These are phyloP conservation scores for Euphorbia peplus DNA, from an alignment of 345 rosid genomes.

Conservation along the genomic window DNA sequence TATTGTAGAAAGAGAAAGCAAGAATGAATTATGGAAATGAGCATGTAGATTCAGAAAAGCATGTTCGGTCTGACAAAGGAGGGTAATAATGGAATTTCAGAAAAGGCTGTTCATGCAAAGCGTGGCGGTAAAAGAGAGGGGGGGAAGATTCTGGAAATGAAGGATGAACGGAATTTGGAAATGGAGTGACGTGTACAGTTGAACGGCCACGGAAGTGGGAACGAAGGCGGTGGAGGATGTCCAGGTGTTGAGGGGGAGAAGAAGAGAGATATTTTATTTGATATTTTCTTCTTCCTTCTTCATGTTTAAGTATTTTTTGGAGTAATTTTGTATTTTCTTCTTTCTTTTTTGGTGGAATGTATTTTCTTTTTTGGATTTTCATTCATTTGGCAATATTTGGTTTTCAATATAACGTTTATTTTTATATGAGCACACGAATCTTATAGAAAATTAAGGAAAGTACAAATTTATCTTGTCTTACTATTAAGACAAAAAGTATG, in stretches of 20 bases:
- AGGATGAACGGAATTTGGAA: neutral
- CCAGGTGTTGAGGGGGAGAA: neutral
- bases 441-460: too few relatives aligned
- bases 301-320: too few relatives aligned
- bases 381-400: too few relatives aligned
- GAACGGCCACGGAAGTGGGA: neutral
- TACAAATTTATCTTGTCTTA: too few relatives aligned
- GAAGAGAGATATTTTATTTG: neutral
- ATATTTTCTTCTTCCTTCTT: neutral
- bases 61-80: neutral
- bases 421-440: too few relatives aligned
- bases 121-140: constrained; percentile 5
- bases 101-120: neutral
- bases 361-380: too few relatives aligned
- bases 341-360: too few relatives aligned
- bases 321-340: too few relatives aligned
- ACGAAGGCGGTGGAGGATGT: neutral
- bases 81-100: neutral
- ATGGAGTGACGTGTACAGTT: neutral
- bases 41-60: neutral
- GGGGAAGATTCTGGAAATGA: neutral
- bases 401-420: too few relatives aligned
- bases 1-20: neutral
- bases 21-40: neutral
- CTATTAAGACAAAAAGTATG: too few relatives aligned